Conservation (phyloP, 2,329 filamentous ascomycete species). For the Ophiostoma piceae region DNA sequence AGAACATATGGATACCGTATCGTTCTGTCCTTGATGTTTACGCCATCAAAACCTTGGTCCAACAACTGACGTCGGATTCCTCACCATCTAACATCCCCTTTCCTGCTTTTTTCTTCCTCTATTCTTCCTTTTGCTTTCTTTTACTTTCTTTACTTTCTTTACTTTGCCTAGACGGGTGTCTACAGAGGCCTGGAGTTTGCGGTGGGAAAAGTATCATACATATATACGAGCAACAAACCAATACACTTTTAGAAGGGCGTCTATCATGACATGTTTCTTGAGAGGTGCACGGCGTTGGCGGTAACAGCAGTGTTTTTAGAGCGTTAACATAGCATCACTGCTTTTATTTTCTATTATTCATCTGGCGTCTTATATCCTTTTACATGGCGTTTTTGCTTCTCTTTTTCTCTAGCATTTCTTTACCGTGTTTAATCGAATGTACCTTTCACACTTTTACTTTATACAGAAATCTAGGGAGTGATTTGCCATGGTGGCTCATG, state of each 20-base stretch:
- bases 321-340: too few relatives aligned
- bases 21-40: background rate
- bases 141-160: background rate
- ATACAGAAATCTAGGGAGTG: background rate
- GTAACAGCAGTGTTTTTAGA: too few relatives aligned
- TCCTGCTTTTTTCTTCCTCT: background rate
- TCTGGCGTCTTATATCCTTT: background rate
- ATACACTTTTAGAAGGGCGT: slow-evolving; percentile 2
- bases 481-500: background rate
- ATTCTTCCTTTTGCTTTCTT: background rate
- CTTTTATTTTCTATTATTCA: background rate
- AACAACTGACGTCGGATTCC: background rate
- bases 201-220: slow-evolving; percentile 7
- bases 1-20: background rate
- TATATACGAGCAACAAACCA: slow-evolving; percentile 7
- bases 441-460: background rate
- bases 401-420: background rate
- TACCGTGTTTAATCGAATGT: too few relatives aligned
- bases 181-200: background rate
- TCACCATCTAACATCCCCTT: too few relatives aligned
- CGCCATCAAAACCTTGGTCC: background rate
- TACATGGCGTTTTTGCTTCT: background rate
- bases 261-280: background rate
- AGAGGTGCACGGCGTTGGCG: background rate
- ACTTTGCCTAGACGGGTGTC: background rate